Percentiles rank a stretch among this genome's conserved stretches.
These are phyloP conservation scores for Exobasidium cylindrosporum DNA, from an alignment of 1,284 basidiomycete genomes.

Conservation along the genomic window DNA sequence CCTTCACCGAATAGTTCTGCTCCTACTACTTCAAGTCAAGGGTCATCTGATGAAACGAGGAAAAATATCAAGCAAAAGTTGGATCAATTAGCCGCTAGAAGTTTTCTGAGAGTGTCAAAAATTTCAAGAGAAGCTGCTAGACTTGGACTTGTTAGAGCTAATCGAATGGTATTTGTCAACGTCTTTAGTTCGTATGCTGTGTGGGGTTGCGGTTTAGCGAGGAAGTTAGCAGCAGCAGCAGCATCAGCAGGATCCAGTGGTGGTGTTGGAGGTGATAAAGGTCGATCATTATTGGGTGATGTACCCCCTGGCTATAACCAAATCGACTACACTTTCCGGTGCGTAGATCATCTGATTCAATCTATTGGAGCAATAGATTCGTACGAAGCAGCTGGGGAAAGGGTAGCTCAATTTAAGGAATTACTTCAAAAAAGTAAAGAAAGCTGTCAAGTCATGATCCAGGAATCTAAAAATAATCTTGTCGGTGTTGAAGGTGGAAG, in stretches of 20 bases:
- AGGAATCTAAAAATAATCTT: too few species aligned
- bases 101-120: not conserved
- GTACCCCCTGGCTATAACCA: not conserved
- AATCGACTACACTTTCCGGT: not conserved
- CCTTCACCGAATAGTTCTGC: too few species aligned
- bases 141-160: not conserved
- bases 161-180: conserved; percentile 2
- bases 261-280: too few species aligned
- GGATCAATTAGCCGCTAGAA: not conserved
- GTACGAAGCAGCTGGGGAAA: not conserved
- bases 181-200: not conserved
- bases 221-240: not conserved
- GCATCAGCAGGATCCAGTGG: not conserved
- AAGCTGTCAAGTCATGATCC: too few species aligned
- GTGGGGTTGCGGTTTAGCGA: conserved; percentile 2
- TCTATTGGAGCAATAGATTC: not conserved
- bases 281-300: too few species aligned
- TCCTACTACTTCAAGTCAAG: not conserved
- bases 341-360: not conserved
- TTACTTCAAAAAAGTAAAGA: not conserved
- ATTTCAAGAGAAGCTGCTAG: not conserved
- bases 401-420: not conserved
- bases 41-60: not conserved
- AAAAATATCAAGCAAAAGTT: not conserved
- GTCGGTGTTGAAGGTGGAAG: too few species aligned